Conservation (phyloP, 192 early-diverging fungal genomes). For the Dissophora globulifera region DNA sequence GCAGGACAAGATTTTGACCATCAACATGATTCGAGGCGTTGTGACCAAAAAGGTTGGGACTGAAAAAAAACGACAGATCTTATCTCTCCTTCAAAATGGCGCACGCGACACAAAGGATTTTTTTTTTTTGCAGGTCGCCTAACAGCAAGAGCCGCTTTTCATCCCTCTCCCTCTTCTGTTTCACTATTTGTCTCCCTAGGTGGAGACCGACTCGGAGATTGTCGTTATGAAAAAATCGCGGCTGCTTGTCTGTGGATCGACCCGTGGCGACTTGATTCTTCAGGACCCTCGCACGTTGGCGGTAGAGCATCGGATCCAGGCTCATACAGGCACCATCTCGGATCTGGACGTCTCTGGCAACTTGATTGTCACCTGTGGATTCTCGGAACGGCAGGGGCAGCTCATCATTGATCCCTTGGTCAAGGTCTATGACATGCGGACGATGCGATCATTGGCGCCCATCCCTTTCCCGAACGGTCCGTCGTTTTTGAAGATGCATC, state of each 20-base stretch:
- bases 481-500: conserved; percentile 78
- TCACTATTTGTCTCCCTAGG: conserved; percentile 30
- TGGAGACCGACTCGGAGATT: conserved; percentile 60
- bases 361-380: conserved; percentile 80
- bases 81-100: no score
- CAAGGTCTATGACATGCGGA: conserved; percentile 85
- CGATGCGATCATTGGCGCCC: conserved; percentile 74
- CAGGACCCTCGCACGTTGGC: conserved; percentile 73
- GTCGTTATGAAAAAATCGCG: conserved; percentile 75
- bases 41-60: conserved; percentile 55
- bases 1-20: conserved; percentile 62
- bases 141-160: no score
- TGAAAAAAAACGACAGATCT: no score
- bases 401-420: conserved; percentile 81
- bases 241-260: conserved; percentile 70
- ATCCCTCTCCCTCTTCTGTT: no score
- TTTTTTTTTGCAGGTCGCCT: no score
- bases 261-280: conserved; percentile 71
- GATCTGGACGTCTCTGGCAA: conserved; percentile 83
- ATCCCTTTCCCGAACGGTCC: conserved; percentile 77
- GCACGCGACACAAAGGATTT: no score
- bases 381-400: conserved; percentile 66
- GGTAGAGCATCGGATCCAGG: conserved; percentile 71
- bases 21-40: conserved; percentile 58
- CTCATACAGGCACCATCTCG: conserved; percentile 81